These are phyloP conservation scores for Geotrichum europaeum DNA, from an alignment of 1,139 yeast genomes.

Conservation along the genomic window DNA sequence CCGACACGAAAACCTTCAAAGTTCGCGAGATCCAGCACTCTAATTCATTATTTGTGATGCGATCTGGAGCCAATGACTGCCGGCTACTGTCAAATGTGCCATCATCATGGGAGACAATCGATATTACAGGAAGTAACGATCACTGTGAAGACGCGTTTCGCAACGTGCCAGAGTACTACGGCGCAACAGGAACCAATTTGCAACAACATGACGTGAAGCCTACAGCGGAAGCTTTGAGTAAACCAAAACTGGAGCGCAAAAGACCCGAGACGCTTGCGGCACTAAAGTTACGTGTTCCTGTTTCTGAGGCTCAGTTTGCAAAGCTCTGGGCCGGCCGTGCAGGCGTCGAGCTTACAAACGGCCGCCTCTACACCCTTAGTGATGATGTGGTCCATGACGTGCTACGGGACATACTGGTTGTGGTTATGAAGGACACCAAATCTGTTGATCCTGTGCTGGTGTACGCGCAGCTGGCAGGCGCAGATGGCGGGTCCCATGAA, in stretches of 20 bases:
- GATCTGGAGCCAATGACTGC: slow-evolving; percentile 25
- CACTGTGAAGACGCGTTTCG: neutral
- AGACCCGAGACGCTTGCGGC: slow-evolving; percentile 34
- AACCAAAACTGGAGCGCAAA: slow-evolving; percentile 4
- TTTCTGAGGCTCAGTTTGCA: slow-evolving; percentile 52
- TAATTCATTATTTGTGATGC: slow-evolving; percentile 56
- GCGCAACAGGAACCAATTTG: slow-evolving; percentile 20
- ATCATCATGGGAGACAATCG: slow-evolving; percentile 37
- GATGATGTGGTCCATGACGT: slow-evolving; percentile 36
- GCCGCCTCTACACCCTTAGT: slow-evolving; percentile 32
- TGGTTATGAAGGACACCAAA: slow-evolving; percentile 23
- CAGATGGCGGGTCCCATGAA: slow-evolving; percentile 18
- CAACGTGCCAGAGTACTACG: slow-evolving; percentile 49
- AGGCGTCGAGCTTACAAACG: slow-evolving; percentile 49
- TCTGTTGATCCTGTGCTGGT: slow-evolving; percentile 28
- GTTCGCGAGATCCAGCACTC: slow-evolving; percentile 82
- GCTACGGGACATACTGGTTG: slow-evolving; percentile 41
- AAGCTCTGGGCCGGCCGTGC: slow-evolving; percentile 47
- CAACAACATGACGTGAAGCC: neutral
- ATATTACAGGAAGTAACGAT: slow-evolving; percentile 31
- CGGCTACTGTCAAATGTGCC: slow-evolving; percentile 40
- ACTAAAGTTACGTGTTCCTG: slow-evolving; percentile 45
- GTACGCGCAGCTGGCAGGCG: slow-evolving; percentile 24
- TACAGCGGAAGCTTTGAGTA: neutral
- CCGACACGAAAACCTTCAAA: slow-evolving; percentile 52